Base-by-base conservation (phyloP, 2,329 filamentous ascomycete species). In the Cladosporium sp. region DNA sequence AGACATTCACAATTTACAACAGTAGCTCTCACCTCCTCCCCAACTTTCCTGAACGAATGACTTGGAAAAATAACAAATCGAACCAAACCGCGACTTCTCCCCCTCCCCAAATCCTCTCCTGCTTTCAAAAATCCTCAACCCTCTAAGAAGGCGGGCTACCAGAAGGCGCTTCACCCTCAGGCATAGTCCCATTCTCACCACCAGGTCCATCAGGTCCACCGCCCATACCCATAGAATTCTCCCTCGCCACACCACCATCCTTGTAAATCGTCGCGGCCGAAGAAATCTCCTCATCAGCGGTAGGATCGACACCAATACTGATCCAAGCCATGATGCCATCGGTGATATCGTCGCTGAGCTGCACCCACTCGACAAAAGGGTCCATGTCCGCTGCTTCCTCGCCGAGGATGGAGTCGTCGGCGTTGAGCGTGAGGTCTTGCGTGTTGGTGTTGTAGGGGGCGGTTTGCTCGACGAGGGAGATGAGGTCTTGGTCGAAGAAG, bases 401-500 rank as follows among this genome's bases (percentile, higher is more conserved):
- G 59, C 73, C 64, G 19, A 72, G 62, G 25, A 76, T 69, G 42
- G 53, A 48, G 61, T 83, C 79, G 1, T 76, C 65, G 8, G 64
- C 67, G 58, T 83, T 82, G 30, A 60, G 65, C 5, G 74, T 82
- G 19, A 76, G 33, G 12, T 54, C 54, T 50, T 68, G 64, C 41
- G 56, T 67, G 57, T 72, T 72, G 51, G 62, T 68, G 58, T 61
- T 69, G 63, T 72, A 72, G 7, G 76, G 75, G 0, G 59, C 50
- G 1, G 66, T 67, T n/a, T 63, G 62, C 55, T 82, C 76, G 49
- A 83, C 77, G 35, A 69, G 55, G 22, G 58, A 60, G 57, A 79
- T 74, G 9, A 85, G 73, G 55, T 71, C 69, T 62, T 83, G 76
- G 63, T 85, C 79, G 49, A 80, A 80, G 72, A 80, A 85, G 48